Evolutionary conservation across 2,329 filamentous ascomycete genomes (phyloP), one percentile per base, ranked within the genome.

Genomic region (Kalmusia sp.): DNA sequence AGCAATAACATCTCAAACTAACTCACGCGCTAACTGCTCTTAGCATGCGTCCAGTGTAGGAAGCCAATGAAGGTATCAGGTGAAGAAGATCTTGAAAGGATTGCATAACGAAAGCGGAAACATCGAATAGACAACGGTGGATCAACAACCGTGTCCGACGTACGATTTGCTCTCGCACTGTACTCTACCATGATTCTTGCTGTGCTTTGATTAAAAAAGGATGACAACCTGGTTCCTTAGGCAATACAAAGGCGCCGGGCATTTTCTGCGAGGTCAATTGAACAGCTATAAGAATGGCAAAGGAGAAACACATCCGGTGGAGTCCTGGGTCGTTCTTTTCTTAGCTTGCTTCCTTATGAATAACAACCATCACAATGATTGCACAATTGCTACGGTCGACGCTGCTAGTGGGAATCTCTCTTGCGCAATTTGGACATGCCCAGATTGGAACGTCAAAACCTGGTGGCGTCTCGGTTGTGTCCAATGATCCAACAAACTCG

Each of bases 1-100:
- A 44, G 40, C 27, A 31, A 33, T 33, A 44, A 15, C 28, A 31
- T 33, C 40, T 27, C 40, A 44, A 44, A 44, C 27, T 22, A 31
- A 27, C 40, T 44, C 40, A 33, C 14, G 35, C 40, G 40, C 40
- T 44, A 44, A 22, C 27, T 44, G 3, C 27, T 44, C 24, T 14
- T 15, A 19, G 21, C 4, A 27, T 21, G 27, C 28, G 21, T 14
- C 28, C 7, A 14, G 8, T 5, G 22, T 22, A 21, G 5, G 17
- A 3, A 21, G 9, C 40, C 40, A 44, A 44, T 33, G 27, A 44
- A 11, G 31, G n/a, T 22, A 17, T 3, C 22, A 25, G 14, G n/a
- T 27, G 4, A 15, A n/a, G 19, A 24, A 9, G 9, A 19, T 24
- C 9, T 12, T n/a, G n/a, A 39, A 25, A 39, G 8, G n/a, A 14